phyloP scores from a whole-genome alignment of 225 moss, liverwort and hornwort species.

The Bryoerythrophyllum caledonicum region DNA sequence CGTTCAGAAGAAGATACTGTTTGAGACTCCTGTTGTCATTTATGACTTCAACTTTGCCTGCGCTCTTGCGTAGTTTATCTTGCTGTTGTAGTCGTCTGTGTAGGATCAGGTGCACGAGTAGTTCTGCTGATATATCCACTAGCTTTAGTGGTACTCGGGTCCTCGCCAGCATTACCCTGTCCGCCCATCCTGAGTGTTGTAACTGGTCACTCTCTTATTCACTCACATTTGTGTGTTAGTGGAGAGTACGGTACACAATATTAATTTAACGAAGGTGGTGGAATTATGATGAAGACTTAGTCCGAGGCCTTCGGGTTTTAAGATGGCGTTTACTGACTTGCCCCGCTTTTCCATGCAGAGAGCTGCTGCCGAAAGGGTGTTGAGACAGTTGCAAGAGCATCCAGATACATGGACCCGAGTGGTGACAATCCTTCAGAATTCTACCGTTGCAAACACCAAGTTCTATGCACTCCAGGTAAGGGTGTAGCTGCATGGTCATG shows the following conservation, averaged over 20 bases:
- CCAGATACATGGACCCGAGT: slow-evolving; percentile 97
- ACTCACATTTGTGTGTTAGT: background rate
- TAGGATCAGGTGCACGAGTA: background rate
- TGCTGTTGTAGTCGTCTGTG: background rate
- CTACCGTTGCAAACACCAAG: slow-evolving; percentile 77
- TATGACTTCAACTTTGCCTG: background rate
- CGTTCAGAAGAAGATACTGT: background rate
- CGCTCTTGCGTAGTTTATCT: background rate
- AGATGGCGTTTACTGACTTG: slow-evolving; percentile 5
- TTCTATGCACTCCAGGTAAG: slow-evolving; percentile 95
- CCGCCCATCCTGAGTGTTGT: background rate
- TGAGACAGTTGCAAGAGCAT: slow-evolving; percentile 94
- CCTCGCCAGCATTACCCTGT: background rate
- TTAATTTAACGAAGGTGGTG: background rate
- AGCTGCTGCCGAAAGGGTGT: slow-evolving; percentile 91
- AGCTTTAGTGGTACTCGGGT: background rate
- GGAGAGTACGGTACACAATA: background rate
- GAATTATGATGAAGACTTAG: background rate
- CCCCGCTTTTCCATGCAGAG: slow-evolving; percentile 46
- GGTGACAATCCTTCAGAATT: slow-evolving; percentile 89
- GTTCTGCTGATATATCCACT: background rate
- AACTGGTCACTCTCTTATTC: background rate
- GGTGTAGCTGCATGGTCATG: background rate
- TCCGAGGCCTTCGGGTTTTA: background rate
- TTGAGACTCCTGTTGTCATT: background rate